phyloP scores from a whole-genome alignment of 2,329 filamentous ascomycete species.

The Fusarium cicatricum region DNA sequence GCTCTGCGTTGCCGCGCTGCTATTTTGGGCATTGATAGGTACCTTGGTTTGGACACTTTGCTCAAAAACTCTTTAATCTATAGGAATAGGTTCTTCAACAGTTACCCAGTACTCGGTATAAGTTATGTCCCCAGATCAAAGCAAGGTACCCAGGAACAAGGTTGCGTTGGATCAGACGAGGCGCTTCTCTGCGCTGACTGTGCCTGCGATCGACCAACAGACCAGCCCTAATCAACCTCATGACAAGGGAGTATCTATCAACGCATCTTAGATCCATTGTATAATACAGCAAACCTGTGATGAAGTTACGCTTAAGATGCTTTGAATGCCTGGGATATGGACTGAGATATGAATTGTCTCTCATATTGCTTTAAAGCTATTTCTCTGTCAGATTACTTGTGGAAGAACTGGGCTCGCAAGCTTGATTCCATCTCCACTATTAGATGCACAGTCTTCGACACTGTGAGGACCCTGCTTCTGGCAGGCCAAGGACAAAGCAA shows the following conservation, averaged over 20 bases:
- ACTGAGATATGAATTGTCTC: constrained; percentile 6
- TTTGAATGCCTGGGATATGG: constrained; percentile 12
- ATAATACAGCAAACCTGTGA: neutral
- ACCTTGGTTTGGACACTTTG: too few relatives aligned
- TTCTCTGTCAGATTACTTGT: too few relatives aligned
- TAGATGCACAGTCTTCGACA: constrained; percentile 23
- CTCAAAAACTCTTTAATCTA: too few relatives aligned
- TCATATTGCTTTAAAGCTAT: too few relatives aligned
- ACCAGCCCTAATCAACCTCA: constrained; percentile 7
- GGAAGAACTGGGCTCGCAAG: too few relatives aligned
- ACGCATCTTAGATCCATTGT: constrained; percentile 8
- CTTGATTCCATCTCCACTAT: constrained; percentile 29
- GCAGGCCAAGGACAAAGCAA: constrained; percentile 21
- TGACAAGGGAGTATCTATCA: constrained; percentile 8
- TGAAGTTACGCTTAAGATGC: neutral
- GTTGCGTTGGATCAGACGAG: constrained; percentile 35
- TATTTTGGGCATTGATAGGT: too few relatives aligned
- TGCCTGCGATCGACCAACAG: constrained; percentile 16
- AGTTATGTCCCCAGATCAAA: too few relatives aligned
- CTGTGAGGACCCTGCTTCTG: constrained; percentile 35
- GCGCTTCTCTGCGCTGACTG: constrained; percentile 36
- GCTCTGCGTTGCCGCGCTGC: neutral
- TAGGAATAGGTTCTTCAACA: too few relatives aligned
- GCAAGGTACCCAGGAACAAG: constrained; percentile 33
- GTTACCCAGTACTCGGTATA: too few relatives aligned